Base-by-base conservation (phyloP, 2,329 filamentous ascomycete genomes). In the Paecilomyces variotii region DNA sequence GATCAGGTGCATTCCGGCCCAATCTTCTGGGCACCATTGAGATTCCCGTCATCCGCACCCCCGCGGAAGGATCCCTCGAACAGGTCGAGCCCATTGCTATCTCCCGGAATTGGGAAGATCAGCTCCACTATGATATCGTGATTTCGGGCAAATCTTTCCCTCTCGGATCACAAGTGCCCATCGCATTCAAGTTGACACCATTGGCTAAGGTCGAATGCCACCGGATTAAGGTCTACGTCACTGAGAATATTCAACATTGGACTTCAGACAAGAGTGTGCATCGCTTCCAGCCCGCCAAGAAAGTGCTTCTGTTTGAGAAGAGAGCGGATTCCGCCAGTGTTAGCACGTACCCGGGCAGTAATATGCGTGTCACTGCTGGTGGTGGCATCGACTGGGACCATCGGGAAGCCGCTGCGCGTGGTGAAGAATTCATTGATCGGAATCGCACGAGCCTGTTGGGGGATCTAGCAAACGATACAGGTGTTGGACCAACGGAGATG, bases 111-210 rank as follows among this genome's bases (percentile, higher is more conserved):
- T 97, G 92, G 92, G 92, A 97, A 71, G 91, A 97, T 65, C 92
- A 96, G 69, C 79, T 97, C 32, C 91, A 95, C 68, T 97, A 97
- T 75, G 92, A 97, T 68, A 96, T 97, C 65, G 87, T 96, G 70
- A 96, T 97, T 57, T 96, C 91, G 1, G 92, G 92, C 57, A 96
- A 96, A 80, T 95, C 91, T 0, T 97, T 97, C 60, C 90, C 92
- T 0, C 83, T 97, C 24, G 92, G 92, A 14, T 84, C 88, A 45
- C 89, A 89, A 67, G 90, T 97, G 14, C 92, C 92, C 0, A 94
- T 97, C 60, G 91, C 91, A 1, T 96, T 97, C 79, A 96, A 96
- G 74, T 80, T 97, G 63, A 96, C 91, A 0, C 92, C 92, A 0
- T 77, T 97, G 25, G 91, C 92, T 60, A 97, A 97, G 77, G 91